A percentile compares a stretch with the other conserved stretches of the same genome.
These are phyloP conservation scores for Lenwebbia sp. DNA, from an alignment of 345 rosid species.

Conservation along the genomic window DNA sequence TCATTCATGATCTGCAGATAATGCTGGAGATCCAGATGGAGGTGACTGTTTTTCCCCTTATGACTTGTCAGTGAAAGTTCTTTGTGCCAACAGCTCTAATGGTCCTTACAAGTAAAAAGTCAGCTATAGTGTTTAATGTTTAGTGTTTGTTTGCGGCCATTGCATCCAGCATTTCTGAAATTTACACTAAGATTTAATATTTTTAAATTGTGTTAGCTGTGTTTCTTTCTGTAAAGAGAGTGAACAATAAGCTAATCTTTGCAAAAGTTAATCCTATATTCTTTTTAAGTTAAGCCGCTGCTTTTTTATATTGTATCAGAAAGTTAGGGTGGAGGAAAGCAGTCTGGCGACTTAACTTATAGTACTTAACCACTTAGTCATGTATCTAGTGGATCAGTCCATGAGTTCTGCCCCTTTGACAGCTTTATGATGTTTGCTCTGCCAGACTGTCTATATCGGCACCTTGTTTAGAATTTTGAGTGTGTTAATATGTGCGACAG, in stretches of 20 bases:
- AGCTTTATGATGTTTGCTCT: not conserved
- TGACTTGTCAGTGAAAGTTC: not conserved
- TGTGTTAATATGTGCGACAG: not conserved
- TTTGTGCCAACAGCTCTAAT: not conserved
- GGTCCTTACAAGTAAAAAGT: not conserved
- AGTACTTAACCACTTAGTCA: not conserved
- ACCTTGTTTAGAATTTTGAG: not conserved
- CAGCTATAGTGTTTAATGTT: not conserved
- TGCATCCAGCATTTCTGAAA: not conserved
- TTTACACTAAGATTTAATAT: not conserved
- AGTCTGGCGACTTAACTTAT: not conserved
- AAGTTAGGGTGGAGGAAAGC: not conserved
- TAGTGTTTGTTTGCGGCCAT: not conserved
- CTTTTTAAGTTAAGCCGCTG: not conserved
- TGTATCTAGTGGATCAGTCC: not conserved
- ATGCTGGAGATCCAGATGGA: conserved; percentile 59
- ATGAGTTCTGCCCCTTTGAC: not conserved
- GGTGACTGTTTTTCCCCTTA: conserved; percentile 25
- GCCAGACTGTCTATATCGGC: not conserved
- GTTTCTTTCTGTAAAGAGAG: not conserved
- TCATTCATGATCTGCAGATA: conserved; percentile 33
- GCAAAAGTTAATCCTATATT: not conserved
- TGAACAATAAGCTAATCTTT: not conserved
- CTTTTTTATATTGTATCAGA: not conserved
- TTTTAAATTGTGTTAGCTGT: not conserved